Evolutionary conservation across 73 alveolate species (phyloP), one percentile per base, ranked within the genome.

Genomic region (Durusdinium trenchii): DNA sequence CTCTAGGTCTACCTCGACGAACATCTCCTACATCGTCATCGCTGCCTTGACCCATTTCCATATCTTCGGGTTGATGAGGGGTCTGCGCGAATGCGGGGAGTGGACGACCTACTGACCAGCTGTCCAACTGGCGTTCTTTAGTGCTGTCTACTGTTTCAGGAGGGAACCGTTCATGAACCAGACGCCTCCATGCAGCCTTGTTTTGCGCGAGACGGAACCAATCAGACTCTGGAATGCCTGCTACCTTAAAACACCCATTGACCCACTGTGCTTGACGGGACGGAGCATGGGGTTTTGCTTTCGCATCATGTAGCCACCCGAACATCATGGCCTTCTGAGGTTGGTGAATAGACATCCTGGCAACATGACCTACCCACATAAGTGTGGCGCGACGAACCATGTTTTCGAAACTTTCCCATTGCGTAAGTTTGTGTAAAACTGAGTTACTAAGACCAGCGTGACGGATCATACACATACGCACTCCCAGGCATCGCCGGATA

Each of bases 181-280:
- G 23, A 23, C 36, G 23, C 30, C 51, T 23, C 85, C 85, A 73
- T 10, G 10, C 36, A 3, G 26, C 5, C 30, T 51, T 23, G 32
- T 73, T 30, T n/a, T 73, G 61, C 6, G 91, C 91, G 16, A 43
- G 3, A 14, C 91, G 64, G 67, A 79, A 79, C 91, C 91, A 79
- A 38, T 79, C 94, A 50, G n/a, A 28, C 51, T 83, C 76, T 14
- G 94, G 47, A 30, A 83, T 52, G 26, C 76, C 76, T 20, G 94
- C 94, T 47, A 48, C 43, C 32, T 35, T 26, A 52, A 83, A 28
- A 32, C 71, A 83, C 35, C 64, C 7, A 62, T 78, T 78, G 2
- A 78, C 30, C 89, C 89, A 78, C 30, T 78, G 89, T 18, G 89
- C 89, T 40, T 78, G 89, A 3, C 42, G 35, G 14, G 75, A 32